phyloP scores from a whole-genome alignment of 805 yeast genomes.

The Tetrapisispora nanseiensis region DNA sequence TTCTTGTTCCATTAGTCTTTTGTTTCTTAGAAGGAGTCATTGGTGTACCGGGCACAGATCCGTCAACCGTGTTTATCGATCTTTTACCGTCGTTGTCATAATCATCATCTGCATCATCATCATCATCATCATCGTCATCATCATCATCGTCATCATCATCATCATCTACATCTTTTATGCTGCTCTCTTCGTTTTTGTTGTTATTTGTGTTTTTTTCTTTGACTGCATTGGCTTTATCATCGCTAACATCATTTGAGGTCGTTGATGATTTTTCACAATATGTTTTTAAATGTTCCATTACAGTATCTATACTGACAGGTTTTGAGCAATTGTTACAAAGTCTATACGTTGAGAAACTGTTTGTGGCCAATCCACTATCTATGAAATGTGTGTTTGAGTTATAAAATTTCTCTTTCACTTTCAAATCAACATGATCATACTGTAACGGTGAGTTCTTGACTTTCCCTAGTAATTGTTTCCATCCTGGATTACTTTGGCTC shows the following conservation, averaged over 20 bases:
- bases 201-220: constrained; percentile 1
- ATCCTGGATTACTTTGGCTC: constrained; percentile 5
- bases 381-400: constrained; percentile 17
- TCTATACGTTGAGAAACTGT: constrained; percentile 15
- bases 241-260: constrained; percentile 3
- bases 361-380: constrained; percentile 14
- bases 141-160: constrained; percentile 9
- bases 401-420: constrained; percentile 12
- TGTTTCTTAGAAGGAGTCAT: constrained; percentile 12
- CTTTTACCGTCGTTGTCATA: constrained; percentile 4
- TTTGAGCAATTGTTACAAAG: constrained; percentile 27
- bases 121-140: constrained; percentile 5
- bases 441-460: constrained; percentile 12
- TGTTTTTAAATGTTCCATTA: constrained; percentile 24
- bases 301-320: constrained; percentile 21
- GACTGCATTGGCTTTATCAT: constrained; percentile 2
- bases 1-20: constrained; percentile 11
- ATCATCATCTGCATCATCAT: constrained; percentile 6
- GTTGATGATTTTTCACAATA: constrained; percentile 9
- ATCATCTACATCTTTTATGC: constrained; percentile 3
- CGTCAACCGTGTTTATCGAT: neutral
- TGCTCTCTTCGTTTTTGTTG: constrained; percentile 5
- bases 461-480: constrained; percentile 17
- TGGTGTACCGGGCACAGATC: neutral
- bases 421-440: constrained; percentile 10